Conservation (phyloP, 2,329 filamentous ascomycete genomes). For the Aspergillus eucalypticola region DNA sequence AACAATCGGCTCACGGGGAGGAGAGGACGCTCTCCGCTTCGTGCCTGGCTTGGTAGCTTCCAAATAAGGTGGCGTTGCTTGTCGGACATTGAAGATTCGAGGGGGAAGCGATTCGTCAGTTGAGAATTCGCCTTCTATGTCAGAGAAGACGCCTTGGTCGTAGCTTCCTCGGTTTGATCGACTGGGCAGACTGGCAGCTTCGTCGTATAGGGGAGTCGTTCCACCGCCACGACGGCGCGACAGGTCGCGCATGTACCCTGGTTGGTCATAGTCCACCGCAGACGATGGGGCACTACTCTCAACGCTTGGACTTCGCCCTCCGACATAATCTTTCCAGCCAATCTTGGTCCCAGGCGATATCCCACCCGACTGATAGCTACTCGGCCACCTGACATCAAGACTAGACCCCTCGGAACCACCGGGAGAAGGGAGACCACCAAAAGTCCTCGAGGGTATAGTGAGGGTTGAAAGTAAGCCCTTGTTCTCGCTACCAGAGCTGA, state of each 20-base stretch:
- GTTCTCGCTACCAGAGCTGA: constrained; percentile 35
- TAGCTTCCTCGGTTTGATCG: constrained; percentile 62
- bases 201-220: constrained; percentile 52
- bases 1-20: constrained; percentile 55
- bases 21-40: constrained; percentile 66
- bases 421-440: constrained; percentile 35
- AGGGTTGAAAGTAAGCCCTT: constrained; percentile 34
- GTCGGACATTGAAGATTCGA: constrained; percentile 41
- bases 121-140: constrained; percentile 45
- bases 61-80: constrained; percentile 39
- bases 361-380: constrained; percentile 42
- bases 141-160: constrained; percentile 59
- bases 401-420: constrained; percentile 33
- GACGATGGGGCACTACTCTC: constrained; percentile 44
- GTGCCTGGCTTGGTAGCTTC: constrained; percentile 54
- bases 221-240: constrained; percentile 51
- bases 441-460: constrained; percentile 35
- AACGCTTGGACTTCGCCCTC: constrained; percentile 46
- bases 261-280: constrained; percentile 44
- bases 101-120: constrained; percentile 40
- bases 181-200: constrained; percentile 51
- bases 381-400: constrained; percentile 41
- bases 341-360: constrained; percentile 44
- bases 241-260: constrained; percentile 34
- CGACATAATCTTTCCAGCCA: constrained; percentile 45